A percentile compares a stretch with the other conserved stretches of the same genome.
These are phyloP conservation scores for Ustilago trichophora DNA, from an alignment of 1,284 basidiomycete species.

Conservation along the genomic window DNA sequence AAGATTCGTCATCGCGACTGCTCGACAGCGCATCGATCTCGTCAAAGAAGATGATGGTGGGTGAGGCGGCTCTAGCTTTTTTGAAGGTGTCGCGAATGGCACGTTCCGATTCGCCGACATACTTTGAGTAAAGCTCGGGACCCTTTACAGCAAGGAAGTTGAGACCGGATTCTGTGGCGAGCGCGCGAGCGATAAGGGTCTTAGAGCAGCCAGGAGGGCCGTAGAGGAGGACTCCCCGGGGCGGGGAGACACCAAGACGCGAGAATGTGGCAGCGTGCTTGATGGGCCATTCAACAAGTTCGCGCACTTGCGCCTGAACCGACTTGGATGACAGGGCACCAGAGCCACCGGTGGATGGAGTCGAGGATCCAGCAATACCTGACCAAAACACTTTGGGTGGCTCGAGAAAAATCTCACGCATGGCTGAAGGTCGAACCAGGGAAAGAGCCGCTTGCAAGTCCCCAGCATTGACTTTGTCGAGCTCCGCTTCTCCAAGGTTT, in stretches of 20 bases:
- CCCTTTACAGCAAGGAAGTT: slow-evolving; percentile 99
- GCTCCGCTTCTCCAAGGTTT: not conserved
- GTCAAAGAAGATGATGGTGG: slow-evolving; percentile 96
- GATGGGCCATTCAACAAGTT: slow-evolving; percentile 83
- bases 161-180: slow-evolving; percentile 91
- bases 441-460: slow-evolving; percentile 81
- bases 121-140: slow-evolving; percentile 96
- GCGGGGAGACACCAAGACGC: slow-evolving; percentile 85
- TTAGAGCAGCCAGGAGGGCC: slow-evolving; percentile 98
- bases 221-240: slow-evolving; percentile 89
- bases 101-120: slow-evolving; percentile 94
- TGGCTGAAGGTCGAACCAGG: slow-evolving; percentile 85
- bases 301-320: slow-evolving; percentile 55
- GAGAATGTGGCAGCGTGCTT: slow-evolving; percentile 84
- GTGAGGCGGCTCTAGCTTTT: slow-evolving; percentile 90
- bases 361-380: slow-evolving; percentile 73
- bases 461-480: slow-evolving; percentile 58
- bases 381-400: slow-evolving; percentile 82
- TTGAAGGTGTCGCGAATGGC: slow-evolving; percentile 93
- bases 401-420: slow-evolving; percentile 91
- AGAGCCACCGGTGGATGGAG: slow-evolving; percentile 22
- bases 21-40: slow-evolving; percentile 94
- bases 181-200: slow-evolving; percentile 90
- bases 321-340: slow-evolving; percentile 42
- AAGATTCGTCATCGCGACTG: slow-evolving; percentile 74